Percentiles rank a stretch among this genome's conserved stretches.
These are phyloP conservation scores for Ceratobasidium papillatum DNA, from an alignment of 1,284 basidiomycete species.

Conservation along the genomic window DNA sequence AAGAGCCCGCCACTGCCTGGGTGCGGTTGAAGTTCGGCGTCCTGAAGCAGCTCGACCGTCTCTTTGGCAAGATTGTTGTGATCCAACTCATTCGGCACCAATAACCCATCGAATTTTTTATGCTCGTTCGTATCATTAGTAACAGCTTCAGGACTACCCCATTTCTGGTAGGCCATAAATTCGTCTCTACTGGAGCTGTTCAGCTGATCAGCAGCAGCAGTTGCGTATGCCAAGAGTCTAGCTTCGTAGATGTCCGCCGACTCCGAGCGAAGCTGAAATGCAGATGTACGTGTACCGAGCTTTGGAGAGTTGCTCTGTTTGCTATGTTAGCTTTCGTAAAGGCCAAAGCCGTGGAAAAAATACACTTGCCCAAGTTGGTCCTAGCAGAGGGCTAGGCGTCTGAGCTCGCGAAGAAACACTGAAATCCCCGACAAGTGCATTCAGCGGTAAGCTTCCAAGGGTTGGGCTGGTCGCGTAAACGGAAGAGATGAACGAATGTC, in stretches of 20 bases:
- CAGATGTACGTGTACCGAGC: neutral
- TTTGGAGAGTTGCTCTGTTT: neutral
- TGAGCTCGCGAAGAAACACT: neutral
- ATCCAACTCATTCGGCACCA: neutral
- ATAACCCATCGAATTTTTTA: neutral
- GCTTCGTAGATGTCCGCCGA: slow-evolving; percentile 34
- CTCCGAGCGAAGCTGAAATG: neutral
- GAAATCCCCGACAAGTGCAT: neutral
- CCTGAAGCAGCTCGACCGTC: neutral
- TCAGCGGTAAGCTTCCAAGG: neutral
- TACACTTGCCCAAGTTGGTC: slow-evolving; percentile 7
- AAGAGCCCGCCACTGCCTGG: neutral
- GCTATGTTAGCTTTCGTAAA: neutral
- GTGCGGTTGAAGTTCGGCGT: neutral
- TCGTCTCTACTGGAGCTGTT: slow-evolving; percentile 31
- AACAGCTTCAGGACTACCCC: neutral
- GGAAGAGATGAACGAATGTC: slow-evolving; percentile 8
- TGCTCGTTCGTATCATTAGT: neutral
- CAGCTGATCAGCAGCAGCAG: slow-evolving; percentile 17
- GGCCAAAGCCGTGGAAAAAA: neutral
- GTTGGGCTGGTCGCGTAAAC: slow-evolving; percentile 13
- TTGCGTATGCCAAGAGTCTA: slow-evolving; percentile 31
- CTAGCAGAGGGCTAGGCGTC: neutral
- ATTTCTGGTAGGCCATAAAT: neutral
- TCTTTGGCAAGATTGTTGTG: neutral